phyloP scores from a whole-genome alignment of 305 asterid species.

The Rubia peregrina region DNA sequence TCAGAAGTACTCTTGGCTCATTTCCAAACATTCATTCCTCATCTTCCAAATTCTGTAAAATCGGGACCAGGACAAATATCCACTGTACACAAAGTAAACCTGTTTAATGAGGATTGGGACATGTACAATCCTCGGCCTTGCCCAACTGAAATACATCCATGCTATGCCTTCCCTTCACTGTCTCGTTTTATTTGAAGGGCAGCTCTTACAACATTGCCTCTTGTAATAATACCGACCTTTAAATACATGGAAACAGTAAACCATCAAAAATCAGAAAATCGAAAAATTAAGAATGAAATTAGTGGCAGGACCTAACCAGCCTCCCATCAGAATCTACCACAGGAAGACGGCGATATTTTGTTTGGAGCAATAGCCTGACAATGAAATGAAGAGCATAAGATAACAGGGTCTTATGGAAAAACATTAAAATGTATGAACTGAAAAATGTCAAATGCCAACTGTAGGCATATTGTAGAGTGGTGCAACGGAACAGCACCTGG shows the following conservation, averaged over 20 bases:
- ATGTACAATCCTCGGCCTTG: conserved; percentile 3
- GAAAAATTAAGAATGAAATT: conserved; percentile 4
- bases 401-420: background rate
- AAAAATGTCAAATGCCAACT: background rate
- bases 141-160: background rate
- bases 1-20: background rate
- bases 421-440: conserved; percentile 12
- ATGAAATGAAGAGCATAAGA: too few species aligned
- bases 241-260: conserved; percentile 14
- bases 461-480: background rate
- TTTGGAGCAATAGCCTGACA: conserved; percentile 59
- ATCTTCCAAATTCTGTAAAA: background rate
- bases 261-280: conserved; percentile 8
- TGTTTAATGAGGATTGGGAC: background rate
- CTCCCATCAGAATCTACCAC: conserved; percentile 69
- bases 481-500: conserved; percentile 37
- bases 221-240: conserved; percentile 76
- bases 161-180: conserved; percentile 26
- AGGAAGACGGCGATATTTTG: conserved; percentile 76
- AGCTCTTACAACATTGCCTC: conserved; percentile 85
- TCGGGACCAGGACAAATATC: background rate
- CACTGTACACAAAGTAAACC: background rate
- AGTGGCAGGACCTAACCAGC: conserved; percentile 50
- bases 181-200: conserved; percentile 71
- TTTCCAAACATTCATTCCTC: background rate